phyloP scores from a whole-genome alignment of 495 filamentous ascomycete species.

The Diplogelasinospora grovesii region DNA sequence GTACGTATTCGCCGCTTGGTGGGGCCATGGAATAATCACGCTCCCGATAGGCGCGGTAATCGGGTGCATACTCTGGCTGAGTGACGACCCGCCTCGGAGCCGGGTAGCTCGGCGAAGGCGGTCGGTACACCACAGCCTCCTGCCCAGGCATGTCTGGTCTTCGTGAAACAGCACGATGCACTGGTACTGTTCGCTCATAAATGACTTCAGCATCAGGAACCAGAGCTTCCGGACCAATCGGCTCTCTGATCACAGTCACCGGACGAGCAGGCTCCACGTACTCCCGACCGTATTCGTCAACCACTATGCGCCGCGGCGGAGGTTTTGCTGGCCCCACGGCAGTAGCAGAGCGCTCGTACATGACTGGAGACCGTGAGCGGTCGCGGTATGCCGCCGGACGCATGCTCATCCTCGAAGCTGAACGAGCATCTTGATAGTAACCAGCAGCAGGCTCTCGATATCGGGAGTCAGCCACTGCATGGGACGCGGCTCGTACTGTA shows the following conservation, averaged over 20 bases:
- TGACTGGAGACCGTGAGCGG: constrained; percentile 52
- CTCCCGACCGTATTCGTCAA: constrained; percentile 65
- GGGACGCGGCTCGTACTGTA: constrained; percentile 52
- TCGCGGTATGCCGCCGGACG: constrained; percentile 46
- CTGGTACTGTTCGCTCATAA: constrained; percentile 37
- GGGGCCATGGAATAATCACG: constrained; percentile 38
- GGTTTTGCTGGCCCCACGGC: constrained; percentile 53
- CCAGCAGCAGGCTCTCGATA: constrained; percentile 39
- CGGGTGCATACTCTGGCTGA: constrained; percentile 43
- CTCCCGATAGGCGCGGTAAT: constrained; percentile 45
- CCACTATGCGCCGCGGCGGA: constrained; percentile 51
- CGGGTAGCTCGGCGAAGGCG: constrained; percentile 31
- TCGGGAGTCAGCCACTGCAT: constrained; percentile 38
- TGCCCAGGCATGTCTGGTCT: constrained; percentile 43
- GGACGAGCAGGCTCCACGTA: constrained; percentile 56
- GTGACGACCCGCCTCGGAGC: constrained; percentile 45
- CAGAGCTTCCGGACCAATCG: constrained; percentile 34
- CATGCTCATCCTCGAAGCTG: constrained; percentile 34
- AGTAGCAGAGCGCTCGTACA: constrained; percentile 41
- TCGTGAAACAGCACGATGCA: constrained; percentile 46
- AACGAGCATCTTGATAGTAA: constrained; percentile 49
- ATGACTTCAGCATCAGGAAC: constrained; percentile 35
- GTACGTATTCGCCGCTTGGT: constrained; percentile 38
- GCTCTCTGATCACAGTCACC: constrained; percentile 33
- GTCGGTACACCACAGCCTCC: constrained; percentile 38